phyloP scores from a whole-genome alignment of 495 filamentous ascomycete genomes.

The Aspergillus incahuasiensis region DNA sequence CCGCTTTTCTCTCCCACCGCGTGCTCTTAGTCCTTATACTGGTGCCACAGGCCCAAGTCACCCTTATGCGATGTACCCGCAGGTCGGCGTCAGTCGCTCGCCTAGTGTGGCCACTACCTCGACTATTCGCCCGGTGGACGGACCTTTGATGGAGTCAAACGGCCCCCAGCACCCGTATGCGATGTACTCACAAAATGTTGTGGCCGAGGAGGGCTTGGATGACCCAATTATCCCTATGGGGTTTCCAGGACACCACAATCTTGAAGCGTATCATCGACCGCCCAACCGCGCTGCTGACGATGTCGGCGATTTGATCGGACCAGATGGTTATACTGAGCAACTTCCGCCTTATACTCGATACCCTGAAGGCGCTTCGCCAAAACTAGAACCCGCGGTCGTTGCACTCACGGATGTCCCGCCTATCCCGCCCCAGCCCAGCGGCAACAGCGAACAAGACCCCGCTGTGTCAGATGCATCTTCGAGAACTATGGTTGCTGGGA shows the following conservation, averaged over 20 bases:
- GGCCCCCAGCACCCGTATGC: slow-evolving; percentile 86
- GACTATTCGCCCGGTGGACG: slow-evolving; percentile 52
- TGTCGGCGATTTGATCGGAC: slow-evolving; percentile 77
- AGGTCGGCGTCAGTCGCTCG: slow-evolving; percentile 53
- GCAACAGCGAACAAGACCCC: slow-evolving; percentile 20
- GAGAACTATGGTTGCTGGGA: slow-evolving; percentile 25
- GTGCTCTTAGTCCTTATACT: slow-evolving; percentile 49
- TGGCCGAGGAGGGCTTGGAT: slow-evolving; percentile 45
- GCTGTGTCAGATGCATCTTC: slow-evolving; percentile 47
- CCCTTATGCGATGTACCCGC: slow-evolving; percentile 53
- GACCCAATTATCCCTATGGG: slow-evolving; percentile 60
- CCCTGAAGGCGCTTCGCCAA: slow-evolving; percentile 53
- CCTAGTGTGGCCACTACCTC: slow-evolving; percentile 62
- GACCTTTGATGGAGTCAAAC: slow-evolving; percentile 55
- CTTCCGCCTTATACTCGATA: slow-evolving; percentile 85
- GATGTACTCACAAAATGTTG: slow-evolving; percentile 76
- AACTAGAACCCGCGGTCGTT: slow-evolving; percentile 26
- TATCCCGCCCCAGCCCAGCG: slow-evolving; percentile 19
- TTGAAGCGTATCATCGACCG: slow-evolving; percentile 59
- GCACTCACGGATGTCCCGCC: slow-evolving; percentile 21
- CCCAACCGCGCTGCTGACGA: slow-evolving; percentile 80
- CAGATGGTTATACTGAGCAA: slow-evolving; percentile 84
- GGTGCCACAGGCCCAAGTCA: slow-evolving; percentile 53
- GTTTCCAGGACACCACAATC: slow-evolving; percentile 60
- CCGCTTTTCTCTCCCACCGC: slow-evolving; percentile 39